Base-by-base conservation (phyloP, 2,329 filamentous ascomycete species). In the Beauveria sp. region DNA sequence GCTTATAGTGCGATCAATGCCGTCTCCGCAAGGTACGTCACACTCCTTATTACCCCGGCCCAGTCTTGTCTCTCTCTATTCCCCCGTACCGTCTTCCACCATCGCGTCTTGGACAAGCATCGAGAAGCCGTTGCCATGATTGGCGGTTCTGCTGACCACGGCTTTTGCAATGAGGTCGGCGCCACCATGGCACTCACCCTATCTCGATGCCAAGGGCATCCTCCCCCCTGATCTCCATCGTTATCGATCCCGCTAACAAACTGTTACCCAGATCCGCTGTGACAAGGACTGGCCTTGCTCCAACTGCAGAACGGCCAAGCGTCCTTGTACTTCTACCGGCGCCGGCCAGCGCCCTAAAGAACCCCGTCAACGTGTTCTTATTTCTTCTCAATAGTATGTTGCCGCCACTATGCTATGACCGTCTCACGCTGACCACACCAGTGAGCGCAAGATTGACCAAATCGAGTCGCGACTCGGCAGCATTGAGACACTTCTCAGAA, bases 381-480 rank as follows among this genome's bases (percentile, higher is more conserved):
- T 85, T 63, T 84, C 83, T 2, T 82, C 81, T 49, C 82, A 85
- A 77, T 85, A 85, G 82, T 85, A 72, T 66, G 80, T 75, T 42
- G 52, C 12, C 59, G 16, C 28, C 10, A 22, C 9, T 52, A 24
- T 9, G 3, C 9, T 20, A 7, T n/a, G 42, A 49, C 18, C 3
- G 5, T 50, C 40, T 20, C 22, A 34, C 4, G 28, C 57, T 51
- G 18, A 54, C 42, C 16, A 1, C 18, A 46, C 10, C 43, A 83
- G 81, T 69, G 81, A 84, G 69, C 75, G 75, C 63, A 84, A 84
- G 69, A 83, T 81, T 53, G 79, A 80, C 64, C 71, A 75, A 63
- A 79, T 80, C 48, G 79, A 80, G 58, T 67, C 72, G 59, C 74
- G 79, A 3, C 74, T 80, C 9, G 73, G 70, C 43, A 78, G 71